Base-by-base conservation (phyloP, 768 basidiomycete genomes). In the Leccinum subtestaceum region DNA sequence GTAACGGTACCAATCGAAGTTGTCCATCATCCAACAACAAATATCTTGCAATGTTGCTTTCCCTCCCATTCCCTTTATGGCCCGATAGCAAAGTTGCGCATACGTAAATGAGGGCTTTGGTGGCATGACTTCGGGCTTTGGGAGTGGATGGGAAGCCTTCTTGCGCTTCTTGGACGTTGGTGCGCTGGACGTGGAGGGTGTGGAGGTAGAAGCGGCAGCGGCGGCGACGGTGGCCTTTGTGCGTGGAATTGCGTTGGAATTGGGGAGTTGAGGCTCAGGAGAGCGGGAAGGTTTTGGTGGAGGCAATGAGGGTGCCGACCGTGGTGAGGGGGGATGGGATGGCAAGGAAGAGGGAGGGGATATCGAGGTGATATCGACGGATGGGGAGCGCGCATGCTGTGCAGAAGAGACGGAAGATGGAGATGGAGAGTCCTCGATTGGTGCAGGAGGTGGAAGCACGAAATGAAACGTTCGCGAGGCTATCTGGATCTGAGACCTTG, bases 391-490 rank as follows among this genome's bases (percentile, higher is more conserved):
- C 19, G 78, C 81, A 59, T 84, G 79, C 57, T 83, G 80, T n/a
- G 77, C 75, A 29, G 89, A 92, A 7, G 86, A 86, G 59, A 83
- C 81, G 0, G 91, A 91, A 58, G 87, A 91, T 2, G 89, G 90
- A 4, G 90, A 89, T 8, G 88, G 89, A 8, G 88, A 86, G 69
- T 91, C 88, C 69, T 91, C 89, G 45, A 88, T 87, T 11, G 84
- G 82, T 36, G 87, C 83, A 1, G 91, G 87, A 2, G 95, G 95
- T 34, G 97, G 97, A 13, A 99, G 86, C 57, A 98, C 87, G 69
- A 99, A 99, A 72, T 94, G 89, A 75, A 99, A 99, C 25, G 93
- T 94, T 59, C 96, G 88, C 29, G 96, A 95, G 21, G 96, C 93
- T 68, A 99, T 98, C 78, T 98, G 95, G 60, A 97, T 92, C 76